Base-by-base conservation (phyloP, 2,329 filamentous ascomycete species). In the Fusarium pseudocircinatum region DNA sequence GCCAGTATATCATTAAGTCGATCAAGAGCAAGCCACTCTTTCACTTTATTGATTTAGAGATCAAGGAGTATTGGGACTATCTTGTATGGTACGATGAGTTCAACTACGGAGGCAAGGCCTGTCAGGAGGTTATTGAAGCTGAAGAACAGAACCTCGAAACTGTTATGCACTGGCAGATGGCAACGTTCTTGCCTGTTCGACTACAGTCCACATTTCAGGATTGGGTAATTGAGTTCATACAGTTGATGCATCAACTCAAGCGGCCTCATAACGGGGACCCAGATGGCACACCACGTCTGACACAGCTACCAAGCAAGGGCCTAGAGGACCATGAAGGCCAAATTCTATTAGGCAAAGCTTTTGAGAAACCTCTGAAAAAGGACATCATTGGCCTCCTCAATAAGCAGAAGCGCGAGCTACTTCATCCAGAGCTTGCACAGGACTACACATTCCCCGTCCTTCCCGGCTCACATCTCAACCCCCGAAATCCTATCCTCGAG, bases 51-150 rank as follows among this genome's bases (percentile, higher is more conserved):
- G 96, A 99, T 78, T 87, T 99, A 7, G 94, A 98, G 77, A 96
- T 99, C 82, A 97, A 96, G 75, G 96, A 99, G 81, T 99, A 98
- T 82, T 99, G 96, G 96, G 96, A 99, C 81, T 98, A 98, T 78
- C 90, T 99, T 1, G 91, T 98, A 8, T 99, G 96, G 96, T 98
- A 98, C 76, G 96, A 99, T 77, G 94, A 98, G 82, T 98, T 96
- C 87, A 99, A 99, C 85, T 98, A 98, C 78, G 97, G 96, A 62
- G 96, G 96, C 69, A 97, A 97, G 79, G 96, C 94, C 8, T 97
- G 94, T 75, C 90, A 92, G 56, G 90, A 96, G 77, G 93, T 98
- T 7, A 87, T 93, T 13, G 94, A 96, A 76, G 83, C 83, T 10
- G 86, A 89, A 9, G 90, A 93, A 49, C 95, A 98, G 80, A 88